Evolutionary conservation across 305 asterid genomes (phyloP), one percentile per base, ranked within the genome.

Genomic region (Solanum aculeatissimum): DNA sequence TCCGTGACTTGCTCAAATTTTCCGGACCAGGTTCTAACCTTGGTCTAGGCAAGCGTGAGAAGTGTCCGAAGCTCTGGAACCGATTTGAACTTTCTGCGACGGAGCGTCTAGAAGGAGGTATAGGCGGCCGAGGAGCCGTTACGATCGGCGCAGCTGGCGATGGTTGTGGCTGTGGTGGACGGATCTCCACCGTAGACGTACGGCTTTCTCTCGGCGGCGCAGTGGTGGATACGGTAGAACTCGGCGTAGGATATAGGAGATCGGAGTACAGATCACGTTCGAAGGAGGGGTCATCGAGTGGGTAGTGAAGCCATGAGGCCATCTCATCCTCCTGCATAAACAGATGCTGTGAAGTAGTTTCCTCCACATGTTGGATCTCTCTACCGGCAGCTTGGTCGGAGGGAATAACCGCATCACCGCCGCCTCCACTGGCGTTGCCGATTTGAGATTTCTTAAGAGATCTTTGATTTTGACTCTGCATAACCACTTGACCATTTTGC

Each of bases 321-420:
- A 90, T 91, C 88, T 91, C 94, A 14, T 90, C 94, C 75, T 91
- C 94, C 47, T 90, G 92, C 88, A 90, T 89, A 84, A 89, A 89
- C 72, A 90, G 80, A 32, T 90, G 87, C 0, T 77, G 92, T 0
- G 80, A 75, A 23, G 54, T 86, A 15, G 83, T 86, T 51, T 55
- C 85, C 25, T 84, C 87, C n/a, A 38, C 29, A n/a, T 89, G 75
- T 65, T 88, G 84, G 84, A 85, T 88, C 68, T 85, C 91, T 62
- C 91, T 85, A 42, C 71, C 25, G 45, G 71, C 53, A 65, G 85
- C 42, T 15, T 86, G 72, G 21, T 43, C 84, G 23, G 75, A 53
- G 21, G 89, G 86, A 83, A 83, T 63, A 85, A 54, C 83, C 8
- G 40, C 91, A 83, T 91, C 82, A 58, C 83, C 47, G 60, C 42